A percentile compares a stretch with the other conserved stretches of the same genome.
phyloP scores from a whole-genome alignment of 768 basidiomycete species.

The Boletellus sp. region DNA sequence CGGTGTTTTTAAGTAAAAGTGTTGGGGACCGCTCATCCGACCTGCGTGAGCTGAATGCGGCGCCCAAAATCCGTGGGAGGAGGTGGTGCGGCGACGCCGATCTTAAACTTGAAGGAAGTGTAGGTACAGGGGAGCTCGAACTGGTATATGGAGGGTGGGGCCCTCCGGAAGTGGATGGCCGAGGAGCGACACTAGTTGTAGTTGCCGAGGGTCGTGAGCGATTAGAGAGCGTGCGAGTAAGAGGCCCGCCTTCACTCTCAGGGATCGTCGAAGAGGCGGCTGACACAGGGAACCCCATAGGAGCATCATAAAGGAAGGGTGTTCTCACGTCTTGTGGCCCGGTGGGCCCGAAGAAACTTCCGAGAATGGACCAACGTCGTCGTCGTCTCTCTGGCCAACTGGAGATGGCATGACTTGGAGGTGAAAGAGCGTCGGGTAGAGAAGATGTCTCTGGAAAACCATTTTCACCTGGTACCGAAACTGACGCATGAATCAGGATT shows the following conservation, averaged over 20 bases:
- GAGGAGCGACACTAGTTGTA: conserved; percentile 11
- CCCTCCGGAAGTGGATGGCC: conserved; percentile 37
- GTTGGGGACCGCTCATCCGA: conserved; percentile 50
- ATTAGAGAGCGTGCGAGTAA: conserved; percentile 27
- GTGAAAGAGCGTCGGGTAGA: conserved; percentile 42
- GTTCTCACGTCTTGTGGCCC: conserved; percentile 24
- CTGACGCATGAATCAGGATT: conserved; percentile 53
- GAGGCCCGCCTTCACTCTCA: conserved; percentile 16
- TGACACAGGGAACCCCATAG: conserved; percentile 17
- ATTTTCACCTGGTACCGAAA: conserved; percentile 39
- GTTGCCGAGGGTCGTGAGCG: conserved; percentile 14
- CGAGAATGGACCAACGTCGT: conserved; percentile 71
- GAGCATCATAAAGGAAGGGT: conserved; percentile 23
- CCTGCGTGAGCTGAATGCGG: conserved; percentile 57
- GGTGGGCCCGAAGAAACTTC: conserved; percentile 39
- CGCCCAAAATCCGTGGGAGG: conserved; percentile 65
- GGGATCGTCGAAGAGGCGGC: conserved; percentile 18
- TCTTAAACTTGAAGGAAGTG: conserved; percentile 30
- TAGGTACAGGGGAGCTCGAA: conserved; percentile 17
- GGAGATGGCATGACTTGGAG: conserved; percentile 28
- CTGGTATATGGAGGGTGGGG: conserved; percentile 23
- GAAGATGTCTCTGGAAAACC: conserved; percentile 43
- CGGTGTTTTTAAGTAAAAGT: conserved; percentile 34
- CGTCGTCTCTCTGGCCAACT: conserved; percentile 43
- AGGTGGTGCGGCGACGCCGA: conserved; percentile 54